These are phyloP conservation scores for Colletotrichum caudatum DNA, from an alignment of 2,329 filamentous ascomycete species.

Conservation along the genomic window DNA sequence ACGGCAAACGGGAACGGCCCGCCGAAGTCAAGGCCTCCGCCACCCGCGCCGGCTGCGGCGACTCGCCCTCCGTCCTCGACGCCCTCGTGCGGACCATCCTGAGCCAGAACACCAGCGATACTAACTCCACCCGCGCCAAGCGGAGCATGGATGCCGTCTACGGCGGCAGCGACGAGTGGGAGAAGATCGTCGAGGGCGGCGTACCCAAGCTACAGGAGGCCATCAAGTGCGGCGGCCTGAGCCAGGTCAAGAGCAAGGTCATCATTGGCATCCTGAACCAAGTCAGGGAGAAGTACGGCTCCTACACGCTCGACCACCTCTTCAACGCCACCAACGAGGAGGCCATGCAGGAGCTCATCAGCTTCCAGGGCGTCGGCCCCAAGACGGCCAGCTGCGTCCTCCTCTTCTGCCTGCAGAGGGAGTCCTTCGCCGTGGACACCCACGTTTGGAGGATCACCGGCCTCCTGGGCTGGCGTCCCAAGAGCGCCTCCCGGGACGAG, in stretches of 20 bases:
- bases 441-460: constrained; percentile 64
- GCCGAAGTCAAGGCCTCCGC: constrained; percentile 71
- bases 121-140: constrained; percentile 71
- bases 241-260: constrained; percentile 77
- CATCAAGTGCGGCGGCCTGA: constrained; percentile 79
- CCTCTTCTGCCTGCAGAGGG: constrained; percentile 62
- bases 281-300: constrained; percentile 61
- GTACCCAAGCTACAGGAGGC: constrained; percentile 62
- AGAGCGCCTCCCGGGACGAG: constrained; percentile 56
- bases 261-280: constrained; percentile 78
- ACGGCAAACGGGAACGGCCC: constrained; percentile 74
- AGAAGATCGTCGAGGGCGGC: constrained; percentile 55
- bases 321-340: constrained; percentile 57
- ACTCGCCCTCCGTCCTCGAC: constrained; percentile 63
- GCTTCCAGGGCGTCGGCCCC: constrained; percentile 64
- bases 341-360: constrained; percentile 63
- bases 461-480: constrained; percentile 62
- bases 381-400: constrained; percentile 67
- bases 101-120: constrained; percentile 65
- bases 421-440: constrained; percentile 66
- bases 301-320: constrained; percentile 63
- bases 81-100: constrained; percentile 65
- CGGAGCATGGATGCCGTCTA: constrained; percentile 59
- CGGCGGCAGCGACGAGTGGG: constrained; percentile 59
- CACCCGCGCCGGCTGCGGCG: constrained; percentile 72